Evolutionary conservation across 345 rosid species (phyloP).

Genomic region (Jatropha curcas): DNA sequence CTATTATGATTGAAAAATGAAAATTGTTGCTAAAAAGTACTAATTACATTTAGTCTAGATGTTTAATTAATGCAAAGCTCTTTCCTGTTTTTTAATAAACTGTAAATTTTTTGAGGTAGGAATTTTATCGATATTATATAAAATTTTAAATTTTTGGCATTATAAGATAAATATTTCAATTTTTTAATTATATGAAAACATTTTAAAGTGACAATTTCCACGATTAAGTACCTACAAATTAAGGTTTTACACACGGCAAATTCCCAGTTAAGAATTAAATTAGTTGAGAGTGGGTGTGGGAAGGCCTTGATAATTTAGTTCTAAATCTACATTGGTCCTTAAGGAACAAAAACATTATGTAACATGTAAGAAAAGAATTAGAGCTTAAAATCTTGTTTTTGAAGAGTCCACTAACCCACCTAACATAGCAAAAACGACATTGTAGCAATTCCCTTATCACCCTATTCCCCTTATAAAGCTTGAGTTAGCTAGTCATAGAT

Average conservation of each 20-base stretch:
- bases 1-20: too few relatives aligned
- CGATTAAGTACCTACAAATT: neutral
- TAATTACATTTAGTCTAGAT: too few relatives aligned
- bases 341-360: constrained; percentile 36
- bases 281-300: constrained; percentile 2
- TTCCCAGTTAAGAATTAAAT: neutral
- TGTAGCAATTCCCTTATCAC: constrained; percentile 32
- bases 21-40: too few relatives aligned
- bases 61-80: too few relatives aligned
- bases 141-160: too few relatives aligned
- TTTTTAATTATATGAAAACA: too few relatives aligned
- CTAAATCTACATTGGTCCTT: neutral
- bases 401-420: constrained; percentile 57
- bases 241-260: constrained; percentile 5
- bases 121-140: too few relatives aligned
- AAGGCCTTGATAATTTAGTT: neutral
- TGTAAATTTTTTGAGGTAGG: too few relatives aligned
- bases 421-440: constrained; percentile 62
- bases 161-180: too few relatives aligned
- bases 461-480: constrained; percentile 46
- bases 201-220: neutral
- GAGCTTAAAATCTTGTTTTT: constrained; percentile 41
- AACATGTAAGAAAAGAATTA: constrained; percentile 38
- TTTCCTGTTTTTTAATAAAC: too few relatives aligned
- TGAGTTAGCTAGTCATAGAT: constrained; percentile 41